Base-by-base conservation (phyloP, 805 yeast species). In the Blastobotrys americana region DNA sequence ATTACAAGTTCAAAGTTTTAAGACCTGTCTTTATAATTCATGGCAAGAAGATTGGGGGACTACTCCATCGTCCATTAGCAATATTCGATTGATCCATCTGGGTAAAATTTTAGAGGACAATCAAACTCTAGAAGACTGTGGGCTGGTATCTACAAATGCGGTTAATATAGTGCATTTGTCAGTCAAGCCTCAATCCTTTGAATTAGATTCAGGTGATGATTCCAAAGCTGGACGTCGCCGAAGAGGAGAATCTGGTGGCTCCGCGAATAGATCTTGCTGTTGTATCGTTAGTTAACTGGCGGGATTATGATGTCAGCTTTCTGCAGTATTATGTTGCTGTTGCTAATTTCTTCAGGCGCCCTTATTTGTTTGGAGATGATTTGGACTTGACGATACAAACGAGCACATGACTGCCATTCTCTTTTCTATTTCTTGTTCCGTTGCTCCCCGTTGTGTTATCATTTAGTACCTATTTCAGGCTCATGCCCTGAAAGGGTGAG, bases 131-230 rank as follows among this genome's bases (percentile, higher is more conserved):
- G 54, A 44, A 22, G 50, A 52, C 3, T 45, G 59, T 36, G 54
- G 48, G 8, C 25, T 58, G 31, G 18, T 44, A 23, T 41, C 43
- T 33, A 36, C 41, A 22, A 13, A 49, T 3, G 16, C 53, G 5
- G 59, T 59, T 42, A 54, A 52, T 31, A 54, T 63, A 13, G 51
- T 64, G 5, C 68, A 64, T 48, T 56, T 64, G 39, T 52, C 55
- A 19, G 48, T 56, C 10, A 53, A 57, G 55, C 68, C 68, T 1
- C 45, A 51, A 15, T 53, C 57, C 33, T 55, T 55, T 27, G 55
- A 55, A 33, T 36, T 50, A 35, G 56, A 52, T 31, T 20, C 39
- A 13, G 42, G 43, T 17, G 5, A 18, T 28, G 33, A 39, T 21
- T 21, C 41, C 3, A 38, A 38, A 38, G 15, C 33, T 13, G 25